Evolutionary conservation across 2,329 filamentous ascomycete species (phyloP).

Genomic region (Microdochium paspali): DNA sequence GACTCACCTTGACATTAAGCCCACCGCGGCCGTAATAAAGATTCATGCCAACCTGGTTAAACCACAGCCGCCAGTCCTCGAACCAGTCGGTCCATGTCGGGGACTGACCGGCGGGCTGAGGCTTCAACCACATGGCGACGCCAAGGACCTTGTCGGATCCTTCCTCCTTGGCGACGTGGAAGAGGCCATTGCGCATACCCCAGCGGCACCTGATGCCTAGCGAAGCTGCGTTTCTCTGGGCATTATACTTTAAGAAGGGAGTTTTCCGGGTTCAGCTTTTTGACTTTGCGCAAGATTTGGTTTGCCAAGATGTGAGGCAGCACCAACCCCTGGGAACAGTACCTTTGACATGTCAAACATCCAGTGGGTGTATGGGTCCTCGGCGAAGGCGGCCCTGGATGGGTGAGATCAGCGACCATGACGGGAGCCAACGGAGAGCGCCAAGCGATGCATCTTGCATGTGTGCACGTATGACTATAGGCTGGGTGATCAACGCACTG

Average conservation of each 20-base stretch:
- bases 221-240: slow-evolving; percentile 48
- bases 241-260: neutral
- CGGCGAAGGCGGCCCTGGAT: slow-evolving; percentile 19
- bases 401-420: slow-evolving; percentile 1
- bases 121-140: slow-evolving; percentile 64
- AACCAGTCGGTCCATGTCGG: slow-evolving; percentile 53
- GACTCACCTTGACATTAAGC: slow-evolving; percentile 45
- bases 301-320: neutral
- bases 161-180: slow-evolving; percentile 59
- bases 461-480: neutral
- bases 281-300: neutral
- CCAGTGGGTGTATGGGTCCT: slow-evolving; percentile 23
- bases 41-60: slow-evolving; percentile 58
- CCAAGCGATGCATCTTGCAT: neutral
- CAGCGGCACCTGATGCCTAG: slow-evolving; percentile 57
- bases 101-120: slow-evolving; percentile 33
- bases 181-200: slow-evolving; percentile 61
- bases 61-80: slow-evolving; percentile 56
- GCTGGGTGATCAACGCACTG: slow-evolving; percentile 15
- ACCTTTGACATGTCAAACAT: slow-evolving; percentile 20
- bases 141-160: slow-evolving; percentile 49
- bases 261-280: neutral
- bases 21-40: slow-evolving; percentile 60
- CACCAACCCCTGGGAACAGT: slow-evolving; percentile 3
- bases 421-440: neutral